Percentiles rank a stretch among this genome's conserved stretches.
Conservation (phyloP, 129 eudicot species). For the Calendula officinalis region DNA sequence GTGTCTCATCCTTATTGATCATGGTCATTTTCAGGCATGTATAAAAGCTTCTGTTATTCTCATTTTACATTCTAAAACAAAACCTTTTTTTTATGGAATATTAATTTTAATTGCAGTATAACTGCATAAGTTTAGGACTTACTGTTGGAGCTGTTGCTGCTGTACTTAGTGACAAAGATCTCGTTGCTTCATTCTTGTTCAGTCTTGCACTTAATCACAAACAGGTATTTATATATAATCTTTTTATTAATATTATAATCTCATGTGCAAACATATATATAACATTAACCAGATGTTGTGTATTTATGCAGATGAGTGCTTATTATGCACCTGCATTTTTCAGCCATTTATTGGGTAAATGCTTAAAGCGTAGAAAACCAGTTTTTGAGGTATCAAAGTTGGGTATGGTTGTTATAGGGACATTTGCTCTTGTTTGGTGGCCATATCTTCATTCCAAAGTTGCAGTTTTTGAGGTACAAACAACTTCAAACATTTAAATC, state of each 20-base stretch:
- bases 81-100: background rate
- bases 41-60: background rate
- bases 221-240: conserved; percentile 43
- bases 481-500: background rate
- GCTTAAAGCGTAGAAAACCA: conserved; percentile 68
- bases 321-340: conserved; percentile 95
- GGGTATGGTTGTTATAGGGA: conserved; percentile 76
- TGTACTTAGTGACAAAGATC: conserved; percentile 40
- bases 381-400: conserved; percentile 63
- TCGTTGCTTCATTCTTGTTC: conserved; percentile 64
- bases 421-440: conserved; percentile 59
- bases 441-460: conserved; percentile 81
- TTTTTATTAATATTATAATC: background rate
- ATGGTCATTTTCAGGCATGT: conserved; percentile 96
- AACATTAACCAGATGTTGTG: background rate
- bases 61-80: background rate
- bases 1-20: conserved; percentile 89
- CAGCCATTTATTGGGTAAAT: conserved; percentile 75
- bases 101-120: conserved; percentile 45
- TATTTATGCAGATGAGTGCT: conserved; percentile 87
- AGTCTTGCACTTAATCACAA: conserved; percentile 81
- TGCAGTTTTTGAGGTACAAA: conserved; percentile 59
- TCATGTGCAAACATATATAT: background rate
- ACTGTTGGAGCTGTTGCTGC: conserved; percentile 63
- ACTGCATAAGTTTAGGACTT: conserved; percentile 93